A percentile compares a stretch with the other conserved stretches of the same genome.
Evolutionary conservation across 2,329 filamentous ascomycete genomes (phyloP).

Genomic region (Phoma sp.): DNA sequence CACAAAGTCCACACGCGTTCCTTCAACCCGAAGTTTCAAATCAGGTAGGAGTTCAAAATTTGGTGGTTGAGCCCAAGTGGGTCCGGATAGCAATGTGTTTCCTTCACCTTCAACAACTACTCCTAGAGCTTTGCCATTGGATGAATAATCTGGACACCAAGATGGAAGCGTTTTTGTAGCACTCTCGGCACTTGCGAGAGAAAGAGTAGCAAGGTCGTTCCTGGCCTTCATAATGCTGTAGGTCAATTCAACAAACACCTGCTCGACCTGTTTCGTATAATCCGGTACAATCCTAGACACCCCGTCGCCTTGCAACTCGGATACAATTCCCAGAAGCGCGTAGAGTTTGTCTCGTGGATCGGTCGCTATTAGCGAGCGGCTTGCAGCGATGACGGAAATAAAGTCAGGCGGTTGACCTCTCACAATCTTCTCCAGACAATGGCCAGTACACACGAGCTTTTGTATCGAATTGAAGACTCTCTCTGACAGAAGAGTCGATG

Average conservation of each 20-base stretch:
- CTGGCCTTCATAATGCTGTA: neutral
- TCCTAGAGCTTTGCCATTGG: neutral
- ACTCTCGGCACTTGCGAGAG: neutral
- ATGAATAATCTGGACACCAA: neutral
- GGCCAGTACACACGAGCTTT: neutral
- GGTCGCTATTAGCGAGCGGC: neutral
- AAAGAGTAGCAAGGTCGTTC: neutral
- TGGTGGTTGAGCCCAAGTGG: neutral
- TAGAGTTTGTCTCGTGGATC: neutral
- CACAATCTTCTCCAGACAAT: neutral
- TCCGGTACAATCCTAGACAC: neutral
- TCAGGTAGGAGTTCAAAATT: neutral
- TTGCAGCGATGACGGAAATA: neutral
- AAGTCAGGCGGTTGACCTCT: neutral
- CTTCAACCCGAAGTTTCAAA: neutral
- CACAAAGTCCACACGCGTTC: neutral
- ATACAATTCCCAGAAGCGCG: neutral
- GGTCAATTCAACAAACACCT: neutral
- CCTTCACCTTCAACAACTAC: neutral
- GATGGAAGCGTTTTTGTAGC: neutral
- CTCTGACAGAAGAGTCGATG: neutral
- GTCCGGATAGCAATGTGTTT: neutral
- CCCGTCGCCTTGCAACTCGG: neutral
- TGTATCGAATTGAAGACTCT: neutral
- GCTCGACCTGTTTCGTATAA: neutral